Conservation (phyloP, 23 red algal genomes). For the Gracilariopsis chorda region DNA sequence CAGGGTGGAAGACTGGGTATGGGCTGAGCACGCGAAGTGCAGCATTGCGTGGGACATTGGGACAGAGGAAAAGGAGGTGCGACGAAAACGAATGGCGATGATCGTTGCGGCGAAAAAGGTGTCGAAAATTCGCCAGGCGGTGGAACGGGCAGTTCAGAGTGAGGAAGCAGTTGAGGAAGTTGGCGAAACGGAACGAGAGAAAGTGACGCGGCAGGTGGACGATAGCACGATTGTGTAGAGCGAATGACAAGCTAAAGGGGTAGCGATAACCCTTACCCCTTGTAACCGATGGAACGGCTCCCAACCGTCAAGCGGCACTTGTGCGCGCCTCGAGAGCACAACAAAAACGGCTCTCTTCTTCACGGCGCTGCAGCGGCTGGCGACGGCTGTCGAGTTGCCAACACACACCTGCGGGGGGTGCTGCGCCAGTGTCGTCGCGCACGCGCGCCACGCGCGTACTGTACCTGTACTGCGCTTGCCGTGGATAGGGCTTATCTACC, state of each 20-base stretch:
- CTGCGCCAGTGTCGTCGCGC: too few species aligned
- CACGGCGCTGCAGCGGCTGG: too few species aligned
- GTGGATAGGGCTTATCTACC: too few species aligned
- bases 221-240: not conserved
- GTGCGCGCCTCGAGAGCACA: too few species aligned
- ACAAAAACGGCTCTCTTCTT: too few species aligned
- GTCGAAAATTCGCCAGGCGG: not conserved
- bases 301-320: too few species aligned
- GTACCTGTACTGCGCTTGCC: too few species aligned
- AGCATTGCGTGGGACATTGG: conserved; percentile 3
- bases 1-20: not conserved
- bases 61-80: not conserved
- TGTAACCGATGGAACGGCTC: too few species aligned
- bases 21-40: not conserved
- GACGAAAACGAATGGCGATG: not conserved
- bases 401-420: too few species aligned
- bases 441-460: too few species aligned
- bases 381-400: too few species aligned
- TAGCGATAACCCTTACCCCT: too few species aligned
- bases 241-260: not conserved
- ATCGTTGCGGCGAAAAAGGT: not conserved
- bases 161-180: not conserved
- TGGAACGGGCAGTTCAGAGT: not conserved
- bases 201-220: not conserved
- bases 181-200: not conserved